These are phyloP conservation scores for Diplodia intermedia DNA, from an alignment of 2,329 filamentous ascomycete species.

Conservation along the genomic window DNA sequence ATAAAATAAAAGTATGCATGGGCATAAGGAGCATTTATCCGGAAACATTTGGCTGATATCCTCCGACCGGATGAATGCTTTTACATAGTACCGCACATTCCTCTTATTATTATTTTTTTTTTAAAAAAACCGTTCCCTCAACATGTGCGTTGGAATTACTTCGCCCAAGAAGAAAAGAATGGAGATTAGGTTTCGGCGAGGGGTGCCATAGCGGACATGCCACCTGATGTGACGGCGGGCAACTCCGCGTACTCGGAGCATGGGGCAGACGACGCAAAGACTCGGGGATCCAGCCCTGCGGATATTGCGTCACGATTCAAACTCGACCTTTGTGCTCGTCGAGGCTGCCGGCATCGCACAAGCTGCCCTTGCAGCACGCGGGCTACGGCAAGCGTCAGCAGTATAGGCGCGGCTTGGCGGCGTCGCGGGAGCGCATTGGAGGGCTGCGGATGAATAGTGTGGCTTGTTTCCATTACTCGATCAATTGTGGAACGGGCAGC, in stretches of 20 bases:
- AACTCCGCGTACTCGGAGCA: slow-evolving; percentile 8
- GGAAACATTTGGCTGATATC: not conserved
- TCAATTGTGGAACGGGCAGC: slow-evolving; percentile 32
- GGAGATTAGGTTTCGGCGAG: not conserved
- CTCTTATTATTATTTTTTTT: no score
- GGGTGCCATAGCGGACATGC: not conserved
- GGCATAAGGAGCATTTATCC: not conserved
- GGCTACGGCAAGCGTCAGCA: not conserved
- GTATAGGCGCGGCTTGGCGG: not conserved
- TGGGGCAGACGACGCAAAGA: slow-evolving; percentile 8
- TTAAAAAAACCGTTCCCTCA: not conserved
- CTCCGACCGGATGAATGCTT: not conserved
- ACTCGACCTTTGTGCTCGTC: not conserved
- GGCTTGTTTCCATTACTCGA: slow-evolving; percentile 34
- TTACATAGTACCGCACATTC: not conserved
- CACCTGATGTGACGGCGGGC: slow-evolving; percentile 23
- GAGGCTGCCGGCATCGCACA: slow-evolving; percentile 1
- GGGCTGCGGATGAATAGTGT: slow-evolving; percentile 25
- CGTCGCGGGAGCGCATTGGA: slow-evolving; percentile 3
- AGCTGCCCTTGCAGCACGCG: slow-evolving; percentile 6
- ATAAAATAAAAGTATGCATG: not conserved
- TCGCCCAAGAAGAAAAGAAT: not conserved
- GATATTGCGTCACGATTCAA: slow-evolving; percentile 21
- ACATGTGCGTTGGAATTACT: not conserved
- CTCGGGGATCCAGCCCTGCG: slow-evolving; percentile 23